These are phyloP conservation scores for Coemansia sp. DNA, from an alignment of 192 early-diverging fungal genomes.

Conservation along the genomic window DNA sequence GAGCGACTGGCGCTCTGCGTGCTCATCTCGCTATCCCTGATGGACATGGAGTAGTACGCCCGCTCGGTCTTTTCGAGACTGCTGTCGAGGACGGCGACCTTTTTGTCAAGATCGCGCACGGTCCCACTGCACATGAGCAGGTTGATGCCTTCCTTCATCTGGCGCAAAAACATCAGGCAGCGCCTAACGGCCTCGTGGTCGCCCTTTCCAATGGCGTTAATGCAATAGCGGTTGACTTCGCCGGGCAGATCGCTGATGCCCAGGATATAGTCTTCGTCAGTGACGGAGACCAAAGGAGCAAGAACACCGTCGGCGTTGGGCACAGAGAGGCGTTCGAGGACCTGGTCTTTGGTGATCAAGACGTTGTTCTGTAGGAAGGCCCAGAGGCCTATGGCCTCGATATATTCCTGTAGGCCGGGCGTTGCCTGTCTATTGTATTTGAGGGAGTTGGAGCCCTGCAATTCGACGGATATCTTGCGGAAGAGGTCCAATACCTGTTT, in stretches of 20 bases:
- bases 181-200: conserved; percentile 38
- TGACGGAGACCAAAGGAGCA: conserved; percentile 17
- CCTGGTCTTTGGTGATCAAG: conserved; percentile 41
- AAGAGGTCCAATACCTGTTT: conserved; percentile 34
- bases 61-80: conserved; percentile 52
- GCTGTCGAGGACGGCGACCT: conserved; percentile 36
- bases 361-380: conserved; percentile 28
- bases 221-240: conserved; percentile 60
- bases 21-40: conserved; percentile 36
- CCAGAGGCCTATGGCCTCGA: conserved; percentile 54
- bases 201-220: conserved; percentile 56
- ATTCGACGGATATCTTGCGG: conserved; percentile 25
- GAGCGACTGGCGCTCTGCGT: not conserved
- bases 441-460: conserved; percentile 40
- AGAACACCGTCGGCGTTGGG: not conserved
- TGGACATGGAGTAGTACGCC: conserved; percentile 47
- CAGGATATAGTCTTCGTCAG: conserved; percentile 56
- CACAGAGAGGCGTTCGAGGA: conserved; percentile 17
- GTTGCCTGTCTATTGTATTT: conserved; percentile 47
- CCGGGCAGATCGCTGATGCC: conserved; percentile 61
- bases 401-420: conserved; percentile 50
- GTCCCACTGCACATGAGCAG: conserved; percentile 11
- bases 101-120: conserved; percentile 34
- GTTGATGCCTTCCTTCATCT: conserved; percentile 46
- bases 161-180: conserved; percentile 48